Evolutionary conservation across 2,329 filamentous ascomycete genomes (phyloP), one percentile per base, ranked within the genome.

Genomic region (Colletotrichum sojae): DNA sequence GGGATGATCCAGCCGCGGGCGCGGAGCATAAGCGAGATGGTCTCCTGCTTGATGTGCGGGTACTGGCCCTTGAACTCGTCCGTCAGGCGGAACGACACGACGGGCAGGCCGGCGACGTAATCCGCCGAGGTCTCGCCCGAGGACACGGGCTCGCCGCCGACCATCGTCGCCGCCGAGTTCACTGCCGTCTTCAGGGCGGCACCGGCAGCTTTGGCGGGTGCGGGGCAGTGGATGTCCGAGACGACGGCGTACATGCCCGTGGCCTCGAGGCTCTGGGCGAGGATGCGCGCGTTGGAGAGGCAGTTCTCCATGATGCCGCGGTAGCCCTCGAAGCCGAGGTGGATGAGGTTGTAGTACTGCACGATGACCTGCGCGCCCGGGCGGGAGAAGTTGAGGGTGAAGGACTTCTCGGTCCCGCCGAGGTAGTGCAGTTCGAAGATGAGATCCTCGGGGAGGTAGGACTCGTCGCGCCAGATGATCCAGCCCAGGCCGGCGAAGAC

Each of bases 311-410:
- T 92, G 69, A 91, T 85, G 43, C 82, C 80, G 12, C 84, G 85
- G 78, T 91, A 94, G 10, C 91, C 91, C 2, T 82, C 81, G 77
- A 89, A 90, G 2, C 91, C 91, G 0, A 93, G 85, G 71, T 92
- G 90, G 69, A 93, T 89, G 13, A 93, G 82, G 73, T 93, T 92
- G 79, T 89, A 93, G 78, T 93, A 93, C 75, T 93, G 91, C 0
- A 86, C 90, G 69, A 93, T 89, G 65, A 93, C 83, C 70, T 93
- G 91, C 0, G 89, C 88, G 3, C 90, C 91, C 0, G 91, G 90
- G 0, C 91, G 87, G 1, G 90, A 92, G 81, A 93, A 93, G 79
- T 93, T 93, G 20, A 93, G 83, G 0, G 90, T 92, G 78, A 89
- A 93, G 2, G 88, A 72, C 75, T 91, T 86, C 73, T 93, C 90